A percentile compares a stretch with the other conserved stretches of the same genome.
phyloP scores from a whole-genome alignment of 2,329 filamentous ascomycete species.

The Pseudogymnoascus sp. region DNA sequence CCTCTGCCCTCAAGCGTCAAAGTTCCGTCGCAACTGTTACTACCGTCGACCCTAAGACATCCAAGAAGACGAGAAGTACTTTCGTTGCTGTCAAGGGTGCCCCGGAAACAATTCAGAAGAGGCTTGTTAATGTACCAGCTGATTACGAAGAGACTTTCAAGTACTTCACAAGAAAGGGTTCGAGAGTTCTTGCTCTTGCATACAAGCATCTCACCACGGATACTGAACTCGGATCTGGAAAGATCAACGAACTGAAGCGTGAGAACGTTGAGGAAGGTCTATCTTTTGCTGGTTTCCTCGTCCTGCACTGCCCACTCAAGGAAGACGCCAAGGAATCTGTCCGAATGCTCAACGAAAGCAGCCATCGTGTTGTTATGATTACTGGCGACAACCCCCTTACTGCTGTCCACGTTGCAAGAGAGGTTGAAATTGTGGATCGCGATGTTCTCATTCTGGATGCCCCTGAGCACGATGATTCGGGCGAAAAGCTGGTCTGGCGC shows the following conservation, averaged over 20 bases:
- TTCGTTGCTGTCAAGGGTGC: constrained; percentile 96
- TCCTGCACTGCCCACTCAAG: constrained; percentile 92
- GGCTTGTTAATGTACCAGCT: constrained; percentile 74
- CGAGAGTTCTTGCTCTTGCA: constrained; percentile 84
- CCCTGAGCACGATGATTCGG: constrained; percentile 79
- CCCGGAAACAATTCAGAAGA: constrained; percentile 92
- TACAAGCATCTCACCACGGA: constrained; percentile 87
- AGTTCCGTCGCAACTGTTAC: constrained; percentile 85
- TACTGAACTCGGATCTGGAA: constrained; percentile 71
- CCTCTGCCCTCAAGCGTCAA: constrained; percentile 90
- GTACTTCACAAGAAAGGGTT: constrained; percentile 93
- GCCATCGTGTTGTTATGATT: constrained; percentile 98
- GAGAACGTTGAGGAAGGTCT: constrained; percentile 83
- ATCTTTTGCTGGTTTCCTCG: constrained; percentile 88
- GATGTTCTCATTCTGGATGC: constrained; percentile 93
- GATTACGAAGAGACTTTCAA: constrained; percentile 98
- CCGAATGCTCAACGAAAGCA: constrained; percentile 97
- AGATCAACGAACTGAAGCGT: constrained; percentile 89
- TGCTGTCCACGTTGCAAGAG: constrained; percentile 86
- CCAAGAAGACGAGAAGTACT: constrained; percentile 72
- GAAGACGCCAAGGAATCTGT: constrained; percentile 92
- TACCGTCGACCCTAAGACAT: constrained; percentile 63
- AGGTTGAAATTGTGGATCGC: constrained; percentile 96
- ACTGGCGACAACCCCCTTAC: constrained; percentile 97
- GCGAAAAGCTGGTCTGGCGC: constrained; percentile 82